These are phyloP conservation scores for Parmales sp. DNA, from an alignment of 108 stramenopile species.

Conservation along the genomic window DNA sequence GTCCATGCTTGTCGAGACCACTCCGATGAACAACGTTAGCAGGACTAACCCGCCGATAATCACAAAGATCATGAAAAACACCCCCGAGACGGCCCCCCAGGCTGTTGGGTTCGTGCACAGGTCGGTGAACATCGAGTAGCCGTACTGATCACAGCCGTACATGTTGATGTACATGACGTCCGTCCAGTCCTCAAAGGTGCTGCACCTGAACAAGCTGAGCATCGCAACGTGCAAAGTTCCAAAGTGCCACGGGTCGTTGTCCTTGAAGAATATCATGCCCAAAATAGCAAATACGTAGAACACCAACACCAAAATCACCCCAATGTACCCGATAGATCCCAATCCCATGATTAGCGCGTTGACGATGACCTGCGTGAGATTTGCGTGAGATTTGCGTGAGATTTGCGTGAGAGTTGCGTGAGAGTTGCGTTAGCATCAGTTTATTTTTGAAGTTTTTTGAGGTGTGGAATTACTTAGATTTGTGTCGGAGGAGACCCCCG, in stretches of 20 bases:
- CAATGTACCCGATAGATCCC: conserved; percentile 24
- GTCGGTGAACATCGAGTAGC: conserved; percentile 16
- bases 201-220: conserved; percentile 19
- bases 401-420: no score
- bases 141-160: conserved; percentile 28
- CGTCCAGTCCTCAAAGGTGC: conserved; percentile 24
- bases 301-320: conserved; percentile 18
- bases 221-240: conserved; percentile 15
- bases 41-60: conserved; percentile 30
- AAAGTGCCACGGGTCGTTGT: conserved; percentile 27
- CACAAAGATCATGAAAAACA: conserved; percentile 28
- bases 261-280: conserved; percentile 22
- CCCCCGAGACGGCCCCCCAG: background rate
- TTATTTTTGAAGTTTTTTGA: no score
- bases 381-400: no score
- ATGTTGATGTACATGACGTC: conserved; percentile 29
- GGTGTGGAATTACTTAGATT: no score
- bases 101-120: conserved; percentile 17
- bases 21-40: conserved; percentile 33
- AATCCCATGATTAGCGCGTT: conserved; percentile 17
- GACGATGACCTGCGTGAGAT: no score
- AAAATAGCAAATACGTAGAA: conserved; percentile 32
- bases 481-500: no score
- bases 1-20: conserved; percentile 32
- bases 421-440: no score